phyloP scores from a whole-genome alignment of 176 grass and related monocot genomes.

The Avena sativa region DNA sequence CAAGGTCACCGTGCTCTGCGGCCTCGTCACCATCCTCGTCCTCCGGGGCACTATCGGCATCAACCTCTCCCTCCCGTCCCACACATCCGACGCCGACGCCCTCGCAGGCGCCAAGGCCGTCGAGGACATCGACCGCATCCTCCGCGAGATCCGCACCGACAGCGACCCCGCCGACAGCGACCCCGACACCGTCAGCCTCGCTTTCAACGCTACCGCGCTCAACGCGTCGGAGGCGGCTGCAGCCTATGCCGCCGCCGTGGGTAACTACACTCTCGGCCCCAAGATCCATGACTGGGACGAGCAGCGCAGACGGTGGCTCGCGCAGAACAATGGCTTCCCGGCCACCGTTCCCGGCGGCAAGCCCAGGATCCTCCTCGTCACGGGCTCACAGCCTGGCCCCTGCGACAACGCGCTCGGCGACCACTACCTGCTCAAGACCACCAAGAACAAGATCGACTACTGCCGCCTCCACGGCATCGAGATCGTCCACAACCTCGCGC shows the following conservation, averaged over 20 bases:
- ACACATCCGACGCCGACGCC: constrained; percentile 54
- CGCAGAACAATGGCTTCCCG: constrained; percentile 65
- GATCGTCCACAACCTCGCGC: constrained; percentile 89
- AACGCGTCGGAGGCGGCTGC: constrained; percentile 32
- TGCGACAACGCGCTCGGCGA: constrained; percentile 90
- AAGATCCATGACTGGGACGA: constrained; percentile 82
- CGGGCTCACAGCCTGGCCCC: constrained; percentile 80
- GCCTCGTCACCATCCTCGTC: constrained; percentile 90
- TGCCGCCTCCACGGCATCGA: constrained; percentile 88
- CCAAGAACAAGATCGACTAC: constrained; percentile 99
- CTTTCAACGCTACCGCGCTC: constrained; percentile 45
- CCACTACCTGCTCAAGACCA: constrained; percentile 89
- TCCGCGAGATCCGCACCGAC: constrained; percentile 91
- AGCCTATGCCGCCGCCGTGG: constrained; percentile 31
- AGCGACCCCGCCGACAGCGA: constrained; percentile 49
- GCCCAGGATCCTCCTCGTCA: constrained; percentile 82
- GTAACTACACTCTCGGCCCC: constrained; percentile 67
- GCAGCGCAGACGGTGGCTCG: constrained; percentile 70
- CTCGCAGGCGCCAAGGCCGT: constrained; percentile 62
- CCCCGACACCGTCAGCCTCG: neutral
- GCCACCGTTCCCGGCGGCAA: constrained; percentile 50
- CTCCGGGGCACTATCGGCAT: constrained; percentile 80
- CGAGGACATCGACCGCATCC: constrained; percentile 96
- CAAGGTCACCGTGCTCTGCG: constrained; percentile 91
- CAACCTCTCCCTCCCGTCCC: constrained; percentile 58